Evolutionary conservation across 768 basidiomycete species (phyloP).

Genomic region (Crepidotus variabilis): DNA sequence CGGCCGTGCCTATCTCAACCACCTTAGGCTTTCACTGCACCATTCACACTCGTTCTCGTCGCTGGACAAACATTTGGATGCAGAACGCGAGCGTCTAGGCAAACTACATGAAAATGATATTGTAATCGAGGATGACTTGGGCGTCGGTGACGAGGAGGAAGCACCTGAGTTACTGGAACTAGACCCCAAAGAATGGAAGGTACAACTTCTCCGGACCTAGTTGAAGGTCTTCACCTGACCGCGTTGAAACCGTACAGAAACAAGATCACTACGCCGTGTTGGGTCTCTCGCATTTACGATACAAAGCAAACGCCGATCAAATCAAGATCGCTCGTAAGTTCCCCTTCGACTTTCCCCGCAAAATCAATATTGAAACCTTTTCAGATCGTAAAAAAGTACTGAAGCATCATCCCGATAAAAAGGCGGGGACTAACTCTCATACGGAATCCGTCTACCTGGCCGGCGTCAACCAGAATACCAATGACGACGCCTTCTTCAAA

Average conservation of each 20-base stretch:
- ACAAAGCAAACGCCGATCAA: conserved; percentile 83
- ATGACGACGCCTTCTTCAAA: conserved; percentile 99
- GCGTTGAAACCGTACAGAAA: conserved; percentile 49
- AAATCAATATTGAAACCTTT: too few relatives aligned
- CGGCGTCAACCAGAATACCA: conserved; percentile 70
- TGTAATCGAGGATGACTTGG: conserved; percentile 77
- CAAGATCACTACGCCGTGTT: conserved; percentile 99
- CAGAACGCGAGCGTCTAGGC: conserved; percentile 40
- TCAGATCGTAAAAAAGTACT: conserved; percentile 99
- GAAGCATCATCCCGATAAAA: conserved; percentile 98
- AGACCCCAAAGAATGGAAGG: conserved; percentile 99
- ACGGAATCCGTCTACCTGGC: conserved; percentile 37
- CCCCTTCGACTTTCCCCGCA: conserved; percentile 27
- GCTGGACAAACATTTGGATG: conserved; percentile 62
- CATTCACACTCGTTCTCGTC: conserved; percentile 80
- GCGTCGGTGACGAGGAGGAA: conserved; percentile 91
- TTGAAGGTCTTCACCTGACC: background rate
- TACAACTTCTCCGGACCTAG: conserved; percentile 19
- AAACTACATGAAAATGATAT: conserved; percentile 41
- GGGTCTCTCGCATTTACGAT: conserved; percentile 87
- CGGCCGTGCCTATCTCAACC: conserved; percentile 83
- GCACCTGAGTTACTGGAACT: conserved; percentile 57
- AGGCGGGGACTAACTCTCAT: conserved; percentile 40
- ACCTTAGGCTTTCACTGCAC: conserved; percentile 71
- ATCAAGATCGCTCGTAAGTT: conserved; percentile 94